Evolutionary conservation across 1,139 yeast genomes (phyloP).

Genomic region (Suhomyces maxii): DNA sequence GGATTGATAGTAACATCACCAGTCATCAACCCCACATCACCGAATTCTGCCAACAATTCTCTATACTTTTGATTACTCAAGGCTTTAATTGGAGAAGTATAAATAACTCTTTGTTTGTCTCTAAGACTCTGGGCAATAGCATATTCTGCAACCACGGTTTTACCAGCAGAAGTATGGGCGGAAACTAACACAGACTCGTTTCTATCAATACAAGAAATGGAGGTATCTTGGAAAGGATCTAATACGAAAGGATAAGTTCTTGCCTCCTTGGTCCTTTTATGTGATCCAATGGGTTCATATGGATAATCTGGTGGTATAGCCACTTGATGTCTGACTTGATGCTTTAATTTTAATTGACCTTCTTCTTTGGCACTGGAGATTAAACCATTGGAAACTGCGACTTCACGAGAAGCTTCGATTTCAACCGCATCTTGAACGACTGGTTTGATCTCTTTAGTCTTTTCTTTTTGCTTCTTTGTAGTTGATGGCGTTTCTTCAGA

Average conservation of each 20-base stretch:
- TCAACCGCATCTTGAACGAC: constrained; percentile 88
- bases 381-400: constrained; percentile 75
- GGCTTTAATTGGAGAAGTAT: constrained; percentile 97
- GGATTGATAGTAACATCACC: constrained; percentile 98
- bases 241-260: constrained; percentile 86
- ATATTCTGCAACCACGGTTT: constrained; percentile 97
- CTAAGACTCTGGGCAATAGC: constrained; percentile 94
- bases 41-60: constrained; percentile 87
- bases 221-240: constrained; percentile 96
- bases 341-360: constrained; percentile 68
- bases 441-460: constrained; percentile 46
- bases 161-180: constrained; percentile 99
- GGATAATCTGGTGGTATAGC: constrained; percentile 92
- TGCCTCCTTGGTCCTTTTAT: constrained; percentile 71
- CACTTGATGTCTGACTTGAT: constrained; percentile 96
- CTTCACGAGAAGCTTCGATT: constrained; percentile 88
- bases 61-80: constrained; percentile 94
- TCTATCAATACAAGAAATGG: constrained; percentile 90
- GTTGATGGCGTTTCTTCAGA: constrained; percentile 10
- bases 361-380: constrained; percentile 37
- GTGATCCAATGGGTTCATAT: constrained; percentile 85
- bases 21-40: constrained; percentile 96
- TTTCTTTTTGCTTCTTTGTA: constrained; percentile 10
- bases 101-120: constrained; percentile 90
- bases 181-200: constrained; percentile 96